These are phyloP conservation scores for Penicillium sumatraense DNA, from an alignment of 2,329 filamentous ascomycete species.

Conservation along the genomic window DNA sequence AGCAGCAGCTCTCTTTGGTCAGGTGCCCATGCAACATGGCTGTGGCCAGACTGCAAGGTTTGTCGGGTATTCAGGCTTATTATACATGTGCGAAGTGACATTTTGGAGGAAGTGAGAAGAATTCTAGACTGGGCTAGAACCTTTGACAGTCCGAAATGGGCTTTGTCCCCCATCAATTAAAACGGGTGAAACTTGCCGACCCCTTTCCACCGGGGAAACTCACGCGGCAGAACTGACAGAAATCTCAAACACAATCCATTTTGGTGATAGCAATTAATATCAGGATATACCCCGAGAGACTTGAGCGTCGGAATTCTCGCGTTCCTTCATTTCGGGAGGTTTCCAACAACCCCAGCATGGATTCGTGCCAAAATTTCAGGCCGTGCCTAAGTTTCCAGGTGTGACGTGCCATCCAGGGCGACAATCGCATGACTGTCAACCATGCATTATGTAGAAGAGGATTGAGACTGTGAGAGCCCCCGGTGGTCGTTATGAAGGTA, in stretches of 20 bases:
- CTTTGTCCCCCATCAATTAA: not conserved
- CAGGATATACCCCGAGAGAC: too few relatives aligned
- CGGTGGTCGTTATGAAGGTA: too few relatives aligned
- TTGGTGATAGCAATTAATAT: too few relatives aligned
- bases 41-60: not conserved
- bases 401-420: too few relatives aligned
- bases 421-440: too few relatives aligned
- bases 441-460: too few relatives aligned
- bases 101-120: not conserved
- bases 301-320: too few relatives aligned
- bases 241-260: not conserved
- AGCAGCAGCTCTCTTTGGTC: not conserved
- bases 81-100: not conserved
- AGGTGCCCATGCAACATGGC: not conserved
- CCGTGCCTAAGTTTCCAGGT: too few relatives aligned
- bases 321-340: too few relatives aligned
- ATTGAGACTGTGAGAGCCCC: too few relatives aligned
- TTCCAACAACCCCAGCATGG: too few relatives aligned
- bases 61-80: not conserved
- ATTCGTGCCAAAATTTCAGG: too few relatives aligned
- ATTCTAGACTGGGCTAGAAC: conserved; percentile 6
- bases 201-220: not conserved
- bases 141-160: not conserved
- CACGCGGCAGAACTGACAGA: not conserved
- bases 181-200: not conserved